phyloP scores from a whole-genome alignment of 345 rosid genomes.

The Euphorbia tirucalli region DNA sequence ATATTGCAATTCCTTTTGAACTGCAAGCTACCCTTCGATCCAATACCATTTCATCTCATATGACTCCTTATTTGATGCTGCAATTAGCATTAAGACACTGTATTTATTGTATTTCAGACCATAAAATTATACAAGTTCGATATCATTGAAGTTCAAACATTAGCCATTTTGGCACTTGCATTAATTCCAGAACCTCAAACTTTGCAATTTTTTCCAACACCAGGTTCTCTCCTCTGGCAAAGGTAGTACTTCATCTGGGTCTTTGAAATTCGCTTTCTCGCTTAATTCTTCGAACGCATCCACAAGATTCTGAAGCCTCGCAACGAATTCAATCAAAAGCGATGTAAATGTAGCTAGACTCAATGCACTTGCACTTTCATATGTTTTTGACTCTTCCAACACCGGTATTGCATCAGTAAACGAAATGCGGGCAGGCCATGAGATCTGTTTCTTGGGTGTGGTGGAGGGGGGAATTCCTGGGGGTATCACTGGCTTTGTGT shows the following conservation, averaged over 20 bases:
- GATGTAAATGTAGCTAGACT: constrained; percentile 89
- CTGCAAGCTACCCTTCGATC: neutral
- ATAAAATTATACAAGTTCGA: constrained; percentile 1
- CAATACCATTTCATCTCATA: too few species aligned
- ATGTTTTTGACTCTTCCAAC: constrained; percentile 58
- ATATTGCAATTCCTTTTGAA: neutral
- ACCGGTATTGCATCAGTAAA: constrained; percentile 26
- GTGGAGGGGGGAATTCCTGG: constrained; percentile 19
- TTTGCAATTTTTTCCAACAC: constrained; percentile 37
- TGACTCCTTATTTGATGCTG: neutral
- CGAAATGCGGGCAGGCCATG: constrained; percentile 51
- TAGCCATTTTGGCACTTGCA: neutral
- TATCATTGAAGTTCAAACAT: neutral
- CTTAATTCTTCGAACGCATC: constrained; percentile 67
- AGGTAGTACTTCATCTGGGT: constrained; percentile 35
- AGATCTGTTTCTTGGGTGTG: constrained; percentile 48
- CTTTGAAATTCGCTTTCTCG: constrained; percentile 62
- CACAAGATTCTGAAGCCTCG: constrained; percentile 72
- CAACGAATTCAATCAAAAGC: constrained; percentile 79
- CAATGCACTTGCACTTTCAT: constrained; percentile 84
- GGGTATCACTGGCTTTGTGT: constrained; percentile 16
- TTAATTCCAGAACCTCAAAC: constrained; percentile 25
- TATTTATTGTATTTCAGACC: constrained; percentile 1
- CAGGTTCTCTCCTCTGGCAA: constrained; percentile 31
- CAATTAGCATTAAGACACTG: neutral